Conservation (phyloP, 2,329 filamentous ascomycete species). For the Curvularia lunata region DNA sequence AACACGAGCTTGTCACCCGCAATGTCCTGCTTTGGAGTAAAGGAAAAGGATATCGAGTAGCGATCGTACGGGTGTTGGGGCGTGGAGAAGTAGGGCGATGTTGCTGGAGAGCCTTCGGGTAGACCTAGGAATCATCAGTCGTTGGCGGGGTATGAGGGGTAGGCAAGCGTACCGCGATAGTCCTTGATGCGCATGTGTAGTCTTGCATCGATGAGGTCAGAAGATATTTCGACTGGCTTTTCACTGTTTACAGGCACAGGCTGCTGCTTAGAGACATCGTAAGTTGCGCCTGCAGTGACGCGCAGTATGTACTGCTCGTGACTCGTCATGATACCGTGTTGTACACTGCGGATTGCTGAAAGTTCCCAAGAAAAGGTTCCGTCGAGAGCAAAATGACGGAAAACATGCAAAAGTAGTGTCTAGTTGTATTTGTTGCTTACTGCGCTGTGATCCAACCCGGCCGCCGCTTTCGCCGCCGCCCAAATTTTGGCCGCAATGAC, state of each 20-base stretch:
- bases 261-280: slow-evolving; percentile 74
- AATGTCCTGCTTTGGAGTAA: slow-evolving; percentile 73
- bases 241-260: slow-evolving; percentile 77
- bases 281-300: slow-evolving; percentile 80
- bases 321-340: slow-evolving; percentile 52
- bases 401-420: not conserved
- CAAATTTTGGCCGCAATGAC: slow-evolving; percentile 22
- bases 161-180: slow-evolving; percentile 54
- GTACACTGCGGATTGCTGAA: not conserved
- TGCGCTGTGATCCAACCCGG: not conserved
- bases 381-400: not conserved
- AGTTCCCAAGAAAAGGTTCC: not conserved
- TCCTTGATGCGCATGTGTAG: slow-evolving; percentile 77
- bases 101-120: slow-evolving; percentile 70
- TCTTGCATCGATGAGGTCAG: slow-evolving; percentile 67
- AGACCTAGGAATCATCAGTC: slow-evolving; percentile 61
- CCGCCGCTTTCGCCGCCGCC: not conserved
- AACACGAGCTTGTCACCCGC: slow-evolving; percentile 79
- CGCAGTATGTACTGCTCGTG: slow-evolving; percentile 73
- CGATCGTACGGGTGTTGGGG: slow-evolving; percentile 75
- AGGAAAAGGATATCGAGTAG: slow-evolving; percentile 82
- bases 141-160: not conserved
- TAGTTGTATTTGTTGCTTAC: not conserved
- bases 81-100: slow-evolving; percentile 77
- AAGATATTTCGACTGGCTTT: slow-evolving; percentile 67